Evolutionary conservation across 768 basidiomycete species (phyloP).

Genomic region (Leccinum barrowsii): DNA sequence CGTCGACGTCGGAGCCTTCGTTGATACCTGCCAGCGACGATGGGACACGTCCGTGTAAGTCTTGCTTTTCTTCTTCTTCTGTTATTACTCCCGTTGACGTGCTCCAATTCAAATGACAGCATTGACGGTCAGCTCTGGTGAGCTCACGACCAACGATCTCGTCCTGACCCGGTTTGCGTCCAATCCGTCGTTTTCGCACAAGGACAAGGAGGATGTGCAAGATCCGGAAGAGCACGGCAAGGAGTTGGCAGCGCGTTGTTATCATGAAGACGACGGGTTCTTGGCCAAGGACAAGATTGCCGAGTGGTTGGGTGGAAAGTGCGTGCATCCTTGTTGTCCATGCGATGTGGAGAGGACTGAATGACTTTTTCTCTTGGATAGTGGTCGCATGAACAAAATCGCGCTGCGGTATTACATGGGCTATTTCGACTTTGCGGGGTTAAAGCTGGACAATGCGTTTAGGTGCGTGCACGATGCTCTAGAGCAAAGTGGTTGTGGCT

Average conservation of each 20-base stretch:
- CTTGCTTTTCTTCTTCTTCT: conserved; percentile 12
- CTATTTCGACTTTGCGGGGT: conserved; percentile 80
- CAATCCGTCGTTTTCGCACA: conserved; percentile 33
- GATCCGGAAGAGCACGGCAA: conserved; percentile 65
- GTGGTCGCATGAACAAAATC: conserved; percentile 70
- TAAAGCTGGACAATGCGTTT: conserved; percentile 87
- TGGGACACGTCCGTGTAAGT: conserved; percentile 43
- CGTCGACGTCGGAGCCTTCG: conserved; percentile 83
- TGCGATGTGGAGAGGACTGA: not conserved
- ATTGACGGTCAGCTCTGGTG: conserved; percentile 42
- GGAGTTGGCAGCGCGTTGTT: conserved; percentile 74
- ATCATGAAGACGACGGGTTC: conserved; percentile 83
- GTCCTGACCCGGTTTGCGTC: conserved; percentile 45
- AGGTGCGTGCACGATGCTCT: conserved; percentile 45
- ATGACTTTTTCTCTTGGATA: conserved; percentile 29
- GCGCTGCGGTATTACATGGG: conserved; percentile 80
- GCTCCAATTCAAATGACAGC: conserved; percentile 10
- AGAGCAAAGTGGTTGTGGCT: not conserved
- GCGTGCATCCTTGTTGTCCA: conserved; percentile 37
- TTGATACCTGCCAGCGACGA: conserved; percentile 56
- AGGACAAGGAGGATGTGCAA: conserved; percentile 54
- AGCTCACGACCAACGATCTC: conserved; percentile 51
- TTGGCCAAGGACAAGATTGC: conserved; percentile 84
- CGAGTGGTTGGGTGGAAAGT: conserved; percentile 94
- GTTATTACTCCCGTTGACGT: conserved; percentile 12